Conservation (phyloP, 2,329 filamentous ascomycete species). For the Botrytis medusae region DNA sequence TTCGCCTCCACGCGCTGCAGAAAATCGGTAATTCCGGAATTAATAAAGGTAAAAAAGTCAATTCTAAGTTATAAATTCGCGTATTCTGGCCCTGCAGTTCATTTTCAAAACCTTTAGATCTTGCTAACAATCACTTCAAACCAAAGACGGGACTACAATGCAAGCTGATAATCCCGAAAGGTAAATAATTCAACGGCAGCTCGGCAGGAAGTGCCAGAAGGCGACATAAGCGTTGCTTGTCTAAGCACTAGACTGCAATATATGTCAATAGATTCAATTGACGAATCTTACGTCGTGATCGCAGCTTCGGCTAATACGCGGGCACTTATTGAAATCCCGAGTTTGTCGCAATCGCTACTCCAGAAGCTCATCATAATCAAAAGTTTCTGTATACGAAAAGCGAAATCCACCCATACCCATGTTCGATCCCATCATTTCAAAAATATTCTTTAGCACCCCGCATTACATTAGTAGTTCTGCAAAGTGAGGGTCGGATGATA, state of each 20-base stretch:
- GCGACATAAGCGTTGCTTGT: no score
- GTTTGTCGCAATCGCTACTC: background rate
- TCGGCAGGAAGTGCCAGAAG: no score
- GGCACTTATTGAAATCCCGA: background rate
- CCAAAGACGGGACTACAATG: background rate
- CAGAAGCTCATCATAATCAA: background rate
- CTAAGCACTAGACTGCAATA: no score
- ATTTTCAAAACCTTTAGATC: background rate
- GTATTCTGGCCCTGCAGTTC: background rate
- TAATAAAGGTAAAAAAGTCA: background rate
- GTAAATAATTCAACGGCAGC: no score
- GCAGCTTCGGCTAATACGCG: background rate
- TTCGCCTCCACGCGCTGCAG: background rate
- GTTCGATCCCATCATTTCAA: background rate
- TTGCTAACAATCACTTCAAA: background rate
- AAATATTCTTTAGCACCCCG: background rate
- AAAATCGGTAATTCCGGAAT: background rate
- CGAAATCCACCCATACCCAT: no score
- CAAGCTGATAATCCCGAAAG: background rate
- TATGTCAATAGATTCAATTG: no score
- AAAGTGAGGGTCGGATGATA: background rate
- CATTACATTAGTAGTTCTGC: background rate
- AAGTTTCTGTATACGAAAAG: background rate
- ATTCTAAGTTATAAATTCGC: background rate
- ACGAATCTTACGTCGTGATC: no score